phyloP scores from a whole-genome alignment of 768 basidiomycete genomes.

The Boletus rubescentipes region DNA sequence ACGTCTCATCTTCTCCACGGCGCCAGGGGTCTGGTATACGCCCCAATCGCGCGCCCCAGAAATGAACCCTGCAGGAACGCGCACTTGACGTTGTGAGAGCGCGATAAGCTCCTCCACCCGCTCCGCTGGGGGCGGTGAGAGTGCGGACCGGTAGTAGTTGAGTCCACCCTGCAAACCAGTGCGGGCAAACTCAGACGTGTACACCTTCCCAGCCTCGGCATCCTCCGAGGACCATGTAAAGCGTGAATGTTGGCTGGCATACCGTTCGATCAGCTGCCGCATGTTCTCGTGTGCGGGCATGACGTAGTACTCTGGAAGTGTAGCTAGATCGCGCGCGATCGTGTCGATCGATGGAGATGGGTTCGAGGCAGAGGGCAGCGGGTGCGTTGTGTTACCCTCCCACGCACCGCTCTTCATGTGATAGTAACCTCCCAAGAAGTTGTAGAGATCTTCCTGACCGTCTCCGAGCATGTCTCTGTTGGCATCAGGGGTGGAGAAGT shows the following conservation, averaged over 20 bases:
- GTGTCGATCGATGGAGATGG: conserved; percentile 20
- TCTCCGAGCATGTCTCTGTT: conserved; percentile 42
- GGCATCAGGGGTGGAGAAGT: conserved; percentile 48
- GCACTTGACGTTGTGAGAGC: conserved; percentile 46
- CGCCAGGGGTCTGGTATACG: conserved; percentile 52
- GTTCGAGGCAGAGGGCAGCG: conserved; percentile 33
- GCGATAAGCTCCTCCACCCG: conserved; percentile 42
- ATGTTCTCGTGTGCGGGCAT: conserved; percentile 56
- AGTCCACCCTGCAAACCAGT: conserved; percentile 67
- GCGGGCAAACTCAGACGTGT: conserved; percentile 46
- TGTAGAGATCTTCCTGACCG: conserved; percentile 16
- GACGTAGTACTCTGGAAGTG: conserved; percentile 58
- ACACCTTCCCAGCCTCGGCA: conserved; percentile 43
- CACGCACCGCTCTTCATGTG: conserved; percentile 62
- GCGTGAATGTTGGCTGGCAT: conserved; percentile 30
- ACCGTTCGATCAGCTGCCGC: conserved; percentile 44
- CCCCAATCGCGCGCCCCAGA: conserved; percentile 61
- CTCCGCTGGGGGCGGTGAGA: conserved; percentile 30
- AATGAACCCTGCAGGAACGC: conserved; percentile 57
- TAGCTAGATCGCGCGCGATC: conserved; percentile 36
- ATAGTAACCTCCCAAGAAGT: conserved; percentile 27
- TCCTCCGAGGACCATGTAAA: conserved; percentile 48
- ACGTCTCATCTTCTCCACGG: conserved; percentile 42
- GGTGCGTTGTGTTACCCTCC: conserved; percentile 40
- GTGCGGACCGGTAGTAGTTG: conserved; percentile 50